Conservation (phyloP, 2,329 filamentous ascomycete genomes). For the Davidsoniella virescens region DNA sequence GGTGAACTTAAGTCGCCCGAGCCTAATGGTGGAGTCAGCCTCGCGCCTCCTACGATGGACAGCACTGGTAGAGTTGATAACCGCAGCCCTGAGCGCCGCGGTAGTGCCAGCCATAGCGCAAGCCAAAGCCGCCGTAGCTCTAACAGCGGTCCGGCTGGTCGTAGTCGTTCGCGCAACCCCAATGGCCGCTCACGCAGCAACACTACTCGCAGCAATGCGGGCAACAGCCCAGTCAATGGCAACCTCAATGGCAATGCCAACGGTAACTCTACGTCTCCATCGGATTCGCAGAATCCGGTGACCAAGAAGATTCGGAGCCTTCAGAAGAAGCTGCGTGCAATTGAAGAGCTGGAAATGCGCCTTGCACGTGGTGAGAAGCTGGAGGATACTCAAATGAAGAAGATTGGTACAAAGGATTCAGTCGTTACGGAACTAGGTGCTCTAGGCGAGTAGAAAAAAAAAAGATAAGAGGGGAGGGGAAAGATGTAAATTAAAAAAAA, state of each 20-base stretch:
- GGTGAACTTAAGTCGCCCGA: conserved; percentile 43
- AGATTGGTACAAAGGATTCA: conserved; percentile 75
- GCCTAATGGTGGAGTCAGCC: conserved; percentile 29
- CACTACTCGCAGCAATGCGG: conserved; percentile 24
- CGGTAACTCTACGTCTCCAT: conserved; percentile 20
- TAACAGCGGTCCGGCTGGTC: conserved; percentile 23
- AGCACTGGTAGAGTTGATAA: conserved; percentile 26
- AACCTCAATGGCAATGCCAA: conserved; percentile 23
- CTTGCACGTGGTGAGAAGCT: conserved; percentile 88
- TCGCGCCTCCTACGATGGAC: conserved; percentile 30
- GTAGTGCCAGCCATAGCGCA: conserved; percentile 20
- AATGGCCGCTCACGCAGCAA: conserved; percentile 34
- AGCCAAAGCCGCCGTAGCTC: conserved; percentile 31
- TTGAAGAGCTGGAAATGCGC: conserved; percentile 96
- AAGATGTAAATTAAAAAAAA: neutral
- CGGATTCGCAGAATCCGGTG: conserved; percentile 46
- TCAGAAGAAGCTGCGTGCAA: conserved; percentile 93
- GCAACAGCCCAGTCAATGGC: neutral
- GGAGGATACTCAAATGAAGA: conserved; percentile 96
- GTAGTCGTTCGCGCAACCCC: conserved; percentile 40
- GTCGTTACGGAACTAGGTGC: conserved; percentile 70
- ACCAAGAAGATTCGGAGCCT: conserved; percentile 91
- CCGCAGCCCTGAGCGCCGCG: conserved; percentile 52
- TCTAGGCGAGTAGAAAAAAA: conserved; percentile 25
- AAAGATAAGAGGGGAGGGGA: neutral